Percentiles rank a stretch among this genome's conserved stretches.
phyloP scores from a whole-genome alignment of 2,329 filamentous ascomycete species.

The Hymenoscyphus infarciens region DNA sequence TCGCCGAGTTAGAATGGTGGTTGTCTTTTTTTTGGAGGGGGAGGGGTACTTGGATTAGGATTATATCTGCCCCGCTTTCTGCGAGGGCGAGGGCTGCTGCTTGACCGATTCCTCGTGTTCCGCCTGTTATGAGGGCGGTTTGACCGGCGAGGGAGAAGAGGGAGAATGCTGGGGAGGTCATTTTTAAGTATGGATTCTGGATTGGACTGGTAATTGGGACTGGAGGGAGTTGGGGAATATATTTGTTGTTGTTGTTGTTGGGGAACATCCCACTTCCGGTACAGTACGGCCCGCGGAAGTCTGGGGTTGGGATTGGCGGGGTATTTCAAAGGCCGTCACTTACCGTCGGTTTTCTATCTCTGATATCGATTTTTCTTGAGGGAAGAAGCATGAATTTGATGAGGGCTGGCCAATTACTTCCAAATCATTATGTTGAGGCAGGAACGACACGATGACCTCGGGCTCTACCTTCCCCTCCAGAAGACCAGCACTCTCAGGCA shows the following conservation, averaged over 20 bases:
- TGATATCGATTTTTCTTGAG: too few species aligned
- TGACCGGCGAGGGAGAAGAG: constrained; percentile 38
- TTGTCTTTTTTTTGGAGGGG: background rate
- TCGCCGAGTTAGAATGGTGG: background rate
- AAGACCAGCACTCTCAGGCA: too few species aligned
- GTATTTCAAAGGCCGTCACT: too few species aligned
- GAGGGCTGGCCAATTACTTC: too few species aligned
- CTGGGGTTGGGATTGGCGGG: too few species aligned
- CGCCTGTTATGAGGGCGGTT: constrained; percentile 39
- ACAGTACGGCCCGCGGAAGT: too few species aligned
- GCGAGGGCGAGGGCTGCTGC: constrained; percentile 38
- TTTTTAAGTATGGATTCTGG: background rate
- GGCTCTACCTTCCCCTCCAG: too few species aligned
- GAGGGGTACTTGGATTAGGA: constrained; percentile 38
- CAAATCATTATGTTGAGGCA: too few species aligned
- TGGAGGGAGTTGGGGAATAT: background rate
- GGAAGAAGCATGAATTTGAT: too few species aligned
- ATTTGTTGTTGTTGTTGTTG: background rate
- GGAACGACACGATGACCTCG: too few species aligned
- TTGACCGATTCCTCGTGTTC: constrained; percentile 39
- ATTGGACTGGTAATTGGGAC: background rate
- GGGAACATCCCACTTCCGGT: constrained; percentile 15
- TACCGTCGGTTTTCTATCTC: too few species aligned
- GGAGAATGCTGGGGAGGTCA: constrained; percentile 15
- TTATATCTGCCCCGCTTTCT: constrained; percentile 39